These are phyloP conservation scores for Yamadazyma sp. DNA, from an alignment of 1,139 yeast genomes.

Conservation along the genomic window DNA sequence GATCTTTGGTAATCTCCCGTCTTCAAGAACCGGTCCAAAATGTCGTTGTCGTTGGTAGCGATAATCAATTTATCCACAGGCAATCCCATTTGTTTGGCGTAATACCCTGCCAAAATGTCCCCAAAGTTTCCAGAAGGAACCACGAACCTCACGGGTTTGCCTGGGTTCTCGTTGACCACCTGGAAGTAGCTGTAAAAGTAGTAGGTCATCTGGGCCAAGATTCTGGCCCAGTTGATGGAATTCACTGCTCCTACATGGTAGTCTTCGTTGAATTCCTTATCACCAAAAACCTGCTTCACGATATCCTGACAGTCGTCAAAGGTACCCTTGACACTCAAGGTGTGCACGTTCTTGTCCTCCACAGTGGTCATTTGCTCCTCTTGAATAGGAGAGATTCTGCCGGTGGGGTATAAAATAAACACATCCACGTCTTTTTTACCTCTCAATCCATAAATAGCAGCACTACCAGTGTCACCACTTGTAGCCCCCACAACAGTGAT, in stretches of 20 bases:
- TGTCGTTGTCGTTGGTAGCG: conserved; percentile 95
- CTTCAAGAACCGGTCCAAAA: conserved; percentile 86
- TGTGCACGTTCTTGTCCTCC: conserved; percentile 90
- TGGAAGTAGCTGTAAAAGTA: conserved; percentile 91
- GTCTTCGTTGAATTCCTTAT: conserved; percentile 77
- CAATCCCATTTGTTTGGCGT: conserved; percentile 92
- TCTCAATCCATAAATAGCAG: conserved; percentile 96
- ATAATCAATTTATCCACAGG: conserved; percentile 84
- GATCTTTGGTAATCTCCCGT: conserved; percentile 79
- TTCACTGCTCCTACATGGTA: conserved; percentile 97
- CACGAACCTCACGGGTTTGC: conserved; percentile 67
- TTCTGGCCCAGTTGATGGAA: conserved; percentile 99
- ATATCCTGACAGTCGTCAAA: conserved; percentile 98
- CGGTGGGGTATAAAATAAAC: conserved; percentile 93
- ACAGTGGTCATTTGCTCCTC: conserved; percentile 99
- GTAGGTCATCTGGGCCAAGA: conserved; percentile 94
- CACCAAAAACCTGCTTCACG: conserved; percentile 91
- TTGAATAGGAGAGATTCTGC: conserved; percentile 95
- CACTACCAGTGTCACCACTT: conserved; percentile 98
- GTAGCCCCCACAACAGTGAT: conserved; percentile 99
- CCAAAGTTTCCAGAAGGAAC: conserved; percentile 99
- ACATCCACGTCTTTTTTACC: conserved; percentile 96
- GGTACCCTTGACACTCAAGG: conserved; percentile 90
- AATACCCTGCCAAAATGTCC: conserved; percentile 94
- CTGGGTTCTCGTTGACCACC: conserved; percentile 40